These are phyloP conservation scores for Xylaria cubensis DNA, from an alignment of 495 filamentous ascomycete genomes.

Conservation along the genomic window DNA sequence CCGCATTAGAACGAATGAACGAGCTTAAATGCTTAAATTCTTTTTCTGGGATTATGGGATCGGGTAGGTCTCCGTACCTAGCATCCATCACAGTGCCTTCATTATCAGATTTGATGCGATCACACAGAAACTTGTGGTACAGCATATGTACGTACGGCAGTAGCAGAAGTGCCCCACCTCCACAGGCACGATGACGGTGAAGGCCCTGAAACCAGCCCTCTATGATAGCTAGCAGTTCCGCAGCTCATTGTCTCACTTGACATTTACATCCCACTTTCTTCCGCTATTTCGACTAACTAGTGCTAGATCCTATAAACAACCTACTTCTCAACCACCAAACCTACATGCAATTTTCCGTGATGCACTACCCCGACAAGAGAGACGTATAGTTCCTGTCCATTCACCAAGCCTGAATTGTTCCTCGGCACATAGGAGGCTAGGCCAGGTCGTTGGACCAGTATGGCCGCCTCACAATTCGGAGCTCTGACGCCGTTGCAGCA, in stretches of 20 bases:
- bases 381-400: neutral
- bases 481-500: conserved; percentile 32
- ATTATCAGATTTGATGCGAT: neutral
- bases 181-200: neutral
- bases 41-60: neutral
- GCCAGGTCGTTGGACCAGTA: conserved; percentile 23
- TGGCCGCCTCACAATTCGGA: conserved; percentile 35
- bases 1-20: neutral
- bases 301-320: neutral
- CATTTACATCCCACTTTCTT: conserved; percentile 5
- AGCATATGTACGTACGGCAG: neutral
- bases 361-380: neutral
- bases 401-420: neutral
- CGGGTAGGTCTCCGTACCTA: neutral
- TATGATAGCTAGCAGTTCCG: neutral
- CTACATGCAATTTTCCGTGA: neutral
- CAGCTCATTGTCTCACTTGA: neutral
- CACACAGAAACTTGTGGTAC: too few relatives aligned
- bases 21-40: neutral
- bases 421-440: neutral
- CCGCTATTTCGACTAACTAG: neutral
- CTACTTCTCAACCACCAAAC: neutral
- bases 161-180: conserved; percentile 1
- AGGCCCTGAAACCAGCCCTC: neutral
- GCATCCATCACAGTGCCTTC: neutral